Base-by-base conservation (phyloP, 1,284 basidiomycete genomes). In the Ganoderma leucocontextum region DNA sequence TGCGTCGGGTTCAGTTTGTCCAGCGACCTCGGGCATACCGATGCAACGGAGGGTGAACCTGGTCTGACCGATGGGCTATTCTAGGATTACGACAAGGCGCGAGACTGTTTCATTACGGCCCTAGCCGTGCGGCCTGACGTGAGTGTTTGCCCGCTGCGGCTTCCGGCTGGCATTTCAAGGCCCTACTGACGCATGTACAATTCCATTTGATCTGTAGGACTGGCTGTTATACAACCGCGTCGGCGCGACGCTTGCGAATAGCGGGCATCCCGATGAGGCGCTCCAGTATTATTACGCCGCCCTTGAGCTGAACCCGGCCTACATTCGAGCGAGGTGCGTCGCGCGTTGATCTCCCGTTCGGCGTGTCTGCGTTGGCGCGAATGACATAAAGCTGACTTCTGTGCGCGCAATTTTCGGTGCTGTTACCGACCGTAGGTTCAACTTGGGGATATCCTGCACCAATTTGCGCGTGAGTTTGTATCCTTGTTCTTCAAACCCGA, bases 191-290 rank as follows among this genome's bases (percentile, higher is more conserved):
- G 65, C 38, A 65, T 35, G 29, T 59, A 29, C 29, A 29, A 29
- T 55, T 59, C 4, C 6, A 53, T 44, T 25, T 25, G 19, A 58
- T 17, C 33, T 64, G 22, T 49, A 96, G 94, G 97, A 99, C 77
- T 98, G 95, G 93, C 83, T 97, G 60, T 81, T 99, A 70, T 98
- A 96, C 82, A 99, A 99, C 79, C 90, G 97, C 33, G 93, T 99
- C 35, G 97, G 97, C 17, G 97, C 97, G 19, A 99, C 97, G 1
- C 90, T 98, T 78, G 96, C 96, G 59, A 99, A 99, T 79, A 93
- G 89, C 73, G 97, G 97, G 0, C 86, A 87, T 62, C 89, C 95
- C 22, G 89, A 89, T 53, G 91, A 95, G 70, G 97, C 98, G 10
- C 85, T 98, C 19, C 84, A 92, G 72, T 98, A 95, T 80, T 99